phyloP scores from a whole-genome alignment of 2,329 filamentous ascomycete species.

The Trichoderma pleuroti region DNA sequence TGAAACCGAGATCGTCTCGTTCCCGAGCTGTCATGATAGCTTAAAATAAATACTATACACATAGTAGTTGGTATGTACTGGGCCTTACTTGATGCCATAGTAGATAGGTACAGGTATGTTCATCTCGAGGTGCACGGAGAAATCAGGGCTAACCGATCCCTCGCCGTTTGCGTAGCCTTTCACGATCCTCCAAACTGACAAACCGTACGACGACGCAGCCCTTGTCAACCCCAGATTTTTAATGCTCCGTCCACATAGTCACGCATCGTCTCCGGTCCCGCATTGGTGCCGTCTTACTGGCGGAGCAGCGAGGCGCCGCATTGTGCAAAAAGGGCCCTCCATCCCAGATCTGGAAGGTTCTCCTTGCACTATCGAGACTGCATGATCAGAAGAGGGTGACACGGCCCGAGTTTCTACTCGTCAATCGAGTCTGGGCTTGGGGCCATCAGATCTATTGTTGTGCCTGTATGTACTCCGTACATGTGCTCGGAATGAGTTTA shows the following conservation, averaged over 20 bases:
- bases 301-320: conserved; percentile 11
- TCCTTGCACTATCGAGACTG: conserved; percentile 1
- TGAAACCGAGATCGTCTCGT: neutral
- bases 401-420: neutral
- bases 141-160: neutral
- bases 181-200: neutral
- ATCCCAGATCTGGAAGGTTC: conserved; percentile 16
- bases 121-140: neutral
- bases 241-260: neutral
- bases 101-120: no score
- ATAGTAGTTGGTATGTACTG: neutral
- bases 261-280: neutral
- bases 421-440: neutral
- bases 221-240: neutral
- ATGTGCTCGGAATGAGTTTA: neutral
- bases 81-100: neutral
- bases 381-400: neutral
- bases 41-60: neutral
- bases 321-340: neutral
- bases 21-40: neutral
- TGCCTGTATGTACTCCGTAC: neutral
- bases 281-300: conserved; percentile 4
- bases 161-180: neutral
- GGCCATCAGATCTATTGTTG: neutral
- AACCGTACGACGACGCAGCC: neutral